Base-by-base conservation (phyloP, 768 basidiomycete species). In the Collybiopsis confluens region DNA sequence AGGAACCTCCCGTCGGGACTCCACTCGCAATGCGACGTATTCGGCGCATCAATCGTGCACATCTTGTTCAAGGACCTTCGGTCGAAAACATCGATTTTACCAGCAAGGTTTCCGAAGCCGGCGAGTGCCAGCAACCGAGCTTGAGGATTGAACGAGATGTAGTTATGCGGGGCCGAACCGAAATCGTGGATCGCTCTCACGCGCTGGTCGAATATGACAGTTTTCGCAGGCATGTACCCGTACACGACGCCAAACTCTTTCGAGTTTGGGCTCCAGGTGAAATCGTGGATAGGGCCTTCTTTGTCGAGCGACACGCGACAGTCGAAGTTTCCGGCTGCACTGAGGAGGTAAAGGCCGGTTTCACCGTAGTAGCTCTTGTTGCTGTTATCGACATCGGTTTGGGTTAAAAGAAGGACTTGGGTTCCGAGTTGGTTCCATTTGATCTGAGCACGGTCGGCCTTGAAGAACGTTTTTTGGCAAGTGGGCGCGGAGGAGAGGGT, bases 331-430 rank as follows among this genome's bases (percentile, higher is more conserved):
- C 96, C 95, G 8, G 92, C 88, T 16, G 93, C 85, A 58, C 87
- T 93, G 57, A 98, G 81, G 13, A 98, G 79, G 71, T 96, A 98
- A 63, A 99, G 74, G 49, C 92, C 91, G 2, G 95, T 97, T 75
- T 98, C 96, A 51, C 97, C 97, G 60, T 98, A 99, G 69, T 99
- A 99, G 63, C 88, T 94, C 80, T 91, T 97, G 69, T 96, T 96
- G 43, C 91, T 88, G 66, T 91, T 92, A 65, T 99, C 96, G 50
- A 98, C 95, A 62, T 99, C 97, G 3, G 95, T 96, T 64, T 95
- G 92, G 0, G 96, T 95, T 35, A 98, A 71, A 56, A 98, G 79
- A 52, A 99, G 75, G 1, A 95, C 88, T 64, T 92, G 91, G 0
- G 94, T 96, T 18, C 96, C 97, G 16, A 94, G 81, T 7, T 82